These are phyloP conservation scores for Hyparrhenia diplandra DNA, from an alignment of 176 grass and related monocot genomes.

Conservation along the genomic window DNA sequence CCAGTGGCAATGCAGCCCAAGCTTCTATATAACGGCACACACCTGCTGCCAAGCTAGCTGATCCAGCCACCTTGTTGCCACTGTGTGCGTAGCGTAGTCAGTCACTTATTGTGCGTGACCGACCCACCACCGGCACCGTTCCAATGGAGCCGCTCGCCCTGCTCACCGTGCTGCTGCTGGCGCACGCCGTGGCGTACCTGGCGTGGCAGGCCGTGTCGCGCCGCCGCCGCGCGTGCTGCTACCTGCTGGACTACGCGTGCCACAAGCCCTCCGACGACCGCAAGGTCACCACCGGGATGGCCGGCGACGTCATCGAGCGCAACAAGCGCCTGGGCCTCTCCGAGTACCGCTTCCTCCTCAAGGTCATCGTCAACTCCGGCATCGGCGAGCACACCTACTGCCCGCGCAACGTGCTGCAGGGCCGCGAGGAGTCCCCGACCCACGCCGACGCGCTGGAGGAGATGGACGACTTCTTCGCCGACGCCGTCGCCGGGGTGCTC, in stretches of 20 bases:
- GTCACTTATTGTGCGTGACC: neutral
- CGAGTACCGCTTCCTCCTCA: conserved; percentile 85
- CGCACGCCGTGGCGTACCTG: conserved; percentile 27
- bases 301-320: conserved; percentile 59
- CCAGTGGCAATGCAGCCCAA: neutral
- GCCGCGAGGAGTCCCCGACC: conserved; percentile 61
- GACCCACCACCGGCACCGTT: neutral
- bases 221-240: conserved; percentile 37
- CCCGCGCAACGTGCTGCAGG: conserved; percentile 63
- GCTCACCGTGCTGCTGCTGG: conserved; percentile 33
- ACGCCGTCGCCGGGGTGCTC: conserved; percentile 43
- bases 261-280: conserved; percentile 64
- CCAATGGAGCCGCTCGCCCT: conserved; percentile 47
- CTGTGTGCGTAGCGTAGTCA: neutral
- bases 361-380: conserved; percentile 85
- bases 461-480: conserved; percentile 66
- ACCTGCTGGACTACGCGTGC: conserved; percentile 80
- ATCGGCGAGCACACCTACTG: conserved; percentile 82
- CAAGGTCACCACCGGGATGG: conserved; percentile 49
- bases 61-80: neutral
- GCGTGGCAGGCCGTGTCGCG: conserved; percentile 27
- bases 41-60: neutral
- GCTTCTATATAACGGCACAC: neutral
- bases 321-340: conserved; percentile 59
- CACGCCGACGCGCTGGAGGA: conserved; percentile 57